Percentiles rank a stretch among this genome's conserved stretches.
Evolutionary conservation across 164 flowering plant genomes (phyloP).

Genomic region (Sedum album): DNA sequence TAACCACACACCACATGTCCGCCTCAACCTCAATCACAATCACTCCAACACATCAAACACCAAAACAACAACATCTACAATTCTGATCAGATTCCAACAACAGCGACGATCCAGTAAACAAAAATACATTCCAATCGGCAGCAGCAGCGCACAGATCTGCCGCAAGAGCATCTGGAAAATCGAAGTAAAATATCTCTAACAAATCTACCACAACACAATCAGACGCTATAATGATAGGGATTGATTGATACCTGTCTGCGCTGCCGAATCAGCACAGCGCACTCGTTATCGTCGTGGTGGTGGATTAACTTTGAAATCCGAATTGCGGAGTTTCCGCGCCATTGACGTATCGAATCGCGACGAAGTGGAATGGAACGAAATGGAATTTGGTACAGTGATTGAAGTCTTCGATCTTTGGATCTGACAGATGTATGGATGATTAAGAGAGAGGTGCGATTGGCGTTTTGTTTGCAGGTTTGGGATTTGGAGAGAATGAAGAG

Average conservation of each 20-base stretch:
- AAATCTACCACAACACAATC: too few species aligned
- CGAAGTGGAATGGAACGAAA: background rate
- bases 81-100: background rate
- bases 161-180: background rate
- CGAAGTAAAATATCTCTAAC: too few species aligned
- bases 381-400: background rate
- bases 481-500: background rate
- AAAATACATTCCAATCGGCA: background rate
- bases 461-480: background rate
- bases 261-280: slow-evolving; percentile 1
- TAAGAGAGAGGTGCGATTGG: background rate
- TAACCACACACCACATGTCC: background rate
- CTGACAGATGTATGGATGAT: slow-evolving; percentile 1
- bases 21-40: background rate
- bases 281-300: background rate
- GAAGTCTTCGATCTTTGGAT: background rate
- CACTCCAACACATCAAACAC: background rate
- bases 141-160: background rate
- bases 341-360: background rate
- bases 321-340: slow-evolving; percentile 4
- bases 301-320: slow-evolving; percentile 1
- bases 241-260: slow-evolving; percentile 4
- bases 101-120: too few species aligned
- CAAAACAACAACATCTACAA: background rate
- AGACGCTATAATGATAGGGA: background rate